phyloP scores from a whole-genome alignment of 2,329 filamentous ascomycete genomes.

The Epichloe sibirici region DNA sequence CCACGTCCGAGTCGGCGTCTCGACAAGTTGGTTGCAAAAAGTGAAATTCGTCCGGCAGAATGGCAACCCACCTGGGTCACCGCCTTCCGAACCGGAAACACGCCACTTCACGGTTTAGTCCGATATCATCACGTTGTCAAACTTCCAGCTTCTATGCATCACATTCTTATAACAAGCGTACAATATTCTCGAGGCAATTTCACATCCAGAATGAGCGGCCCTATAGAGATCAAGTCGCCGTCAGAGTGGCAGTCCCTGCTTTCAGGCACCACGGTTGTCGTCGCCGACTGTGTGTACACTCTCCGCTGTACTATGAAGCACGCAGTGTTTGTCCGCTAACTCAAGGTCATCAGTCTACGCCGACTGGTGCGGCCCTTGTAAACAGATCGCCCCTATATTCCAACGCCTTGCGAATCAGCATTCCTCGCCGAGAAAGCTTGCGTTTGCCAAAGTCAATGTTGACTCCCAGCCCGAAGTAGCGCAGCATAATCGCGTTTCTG shows the following conservation, averaged over 20 bases:
- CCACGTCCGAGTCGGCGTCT: background rate
- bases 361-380: constrained; percentile 39
- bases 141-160: background rate
- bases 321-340: background rate
- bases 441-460: constrained; percentile 14
- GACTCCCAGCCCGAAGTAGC: constrained; percentile 23
- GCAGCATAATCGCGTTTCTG: constrained; percentile 63
- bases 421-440: constrained; percentile 12
- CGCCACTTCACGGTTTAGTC: background rate
- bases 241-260: constrained; percentile 63
- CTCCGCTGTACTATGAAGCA: background rate
- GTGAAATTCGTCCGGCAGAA: constrained; percentile 17
- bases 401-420: constrained; percentile 33
- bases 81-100: constrained; percentile 10
- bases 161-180: background rate
- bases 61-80: background rate
- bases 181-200: background rate
- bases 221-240: constrained; percentile 48
- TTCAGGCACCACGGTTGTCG: constrained; percentile 61
- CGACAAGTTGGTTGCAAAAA: constrained; percentile 12
- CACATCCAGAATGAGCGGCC: constrained; percentile 28
- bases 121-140: background rate
- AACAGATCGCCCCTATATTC: constrained; percentile 33
- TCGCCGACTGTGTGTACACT: constrained; percentile 70
- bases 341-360: constrained; percentile 61